Percentiles rank a stretch among this genome's conserved stretches.
phyloP scores from a whole-genome alignment of 345 rosid genomes.

The Gossypium stocksii region DNA sequence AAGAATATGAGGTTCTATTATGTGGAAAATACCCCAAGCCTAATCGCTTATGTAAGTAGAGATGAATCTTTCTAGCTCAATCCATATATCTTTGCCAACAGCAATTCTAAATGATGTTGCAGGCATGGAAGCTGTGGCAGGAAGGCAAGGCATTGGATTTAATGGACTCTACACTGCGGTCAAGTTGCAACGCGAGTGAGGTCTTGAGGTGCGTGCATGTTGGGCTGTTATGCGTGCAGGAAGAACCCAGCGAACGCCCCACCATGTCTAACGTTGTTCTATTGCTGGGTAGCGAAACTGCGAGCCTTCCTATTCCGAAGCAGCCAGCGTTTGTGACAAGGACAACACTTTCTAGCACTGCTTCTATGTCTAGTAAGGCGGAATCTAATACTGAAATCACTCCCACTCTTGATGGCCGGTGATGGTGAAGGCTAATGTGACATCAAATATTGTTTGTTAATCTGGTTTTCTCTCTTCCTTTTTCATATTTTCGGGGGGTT shows the following conservation, averaged over 20 bases:
- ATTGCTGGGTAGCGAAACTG: slow-evolving; percentile 4
- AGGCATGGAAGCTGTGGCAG: slow-evolving; percentile 20
- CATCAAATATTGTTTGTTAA: not conserved
- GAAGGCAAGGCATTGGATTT: slow-evolving; percentile 7
- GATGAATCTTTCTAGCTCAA: not conserved
- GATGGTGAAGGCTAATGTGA: not conserved
- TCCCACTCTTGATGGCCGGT: not conserved
- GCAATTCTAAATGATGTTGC: not conserved
- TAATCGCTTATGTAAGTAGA: slow-evolving; percentile 48
- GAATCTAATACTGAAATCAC: not conserved
- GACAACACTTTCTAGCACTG: not conserved
- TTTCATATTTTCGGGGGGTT: too few species aligned
- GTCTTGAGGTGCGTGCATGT: slow-evolving; percentile 4
- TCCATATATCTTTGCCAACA: not conserved
- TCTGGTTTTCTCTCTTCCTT: not conserved
- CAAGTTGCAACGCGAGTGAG: slow-evolving; percentile 2
- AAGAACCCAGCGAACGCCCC: slow-evolving; percentile 16
- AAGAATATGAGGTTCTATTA: slow-evolving; percentile 33
- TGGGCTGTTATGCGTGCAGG: slow-evolving; percentile 17
- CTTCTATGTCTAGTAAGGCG: slow-evolving; percentile 3
- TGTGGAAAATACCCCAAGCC: slow-evolving; percentile 32
- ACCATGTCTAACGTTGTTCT: slow-evolving; percentile 11
- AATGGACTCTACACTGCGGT: not conserved
- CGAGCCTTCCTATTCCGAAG: slow-evolving; percentile 3
- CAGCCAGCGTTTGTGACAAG: slow-evolving; percentile 13